Base-by-base conservation (phyloP, 2,329 filamentous ascomycete genomes). In the Emmonsiellopsis sp. region DNA sequence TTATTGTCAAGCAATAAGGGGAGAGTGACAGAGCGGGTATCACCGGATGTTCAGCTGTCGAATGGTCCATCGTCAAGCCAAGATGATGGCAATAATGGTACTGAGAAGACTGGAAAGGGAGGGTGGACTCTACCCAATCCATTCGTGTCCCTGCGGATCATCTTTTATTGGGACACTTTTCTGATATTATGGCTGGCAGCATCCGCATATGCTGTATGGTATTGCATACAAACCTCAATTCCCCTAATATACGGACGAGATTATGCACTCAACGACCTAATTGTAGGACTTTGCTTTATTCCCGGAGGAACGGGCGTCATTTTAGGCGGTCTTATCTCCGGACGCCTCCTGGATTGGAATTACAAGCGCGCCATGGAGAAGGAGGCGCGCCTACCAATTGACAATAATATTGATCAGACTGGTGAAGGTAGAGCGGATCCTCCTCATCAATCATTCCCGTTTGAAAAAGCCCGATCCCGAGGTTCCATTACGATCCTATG, bases 331-430 rank as follows among this genome's bases (percentile, higher is more conserved):
- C 34, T 13, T 16, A 9, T 31, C 3, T 67, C 65, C 34, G 85
- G 87, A 3, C 74, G 75, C 1, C 59, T 81, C 1, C 76, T 87
- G 37, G 85, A 89, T 67, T 83, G 80, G 76, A 89, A 90, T 66
- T 93, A 87, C 66, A 77, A 26, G 20, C 20, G 20, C 20, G 20
- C 20, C 20, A 26, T 26, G 20, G 20, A 26, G 1, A 5, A 26
- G 5, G 20, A 26, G 20, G 20, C 20, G 20, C 20, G 20, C 20
- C 20, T 26, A 26, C 20, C 20, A 26, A 26, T 26, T 26, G 20
- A 1, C 20, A 26, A 26, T 26, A 26, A 26, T 26, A 26, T 26
- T 1, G 20, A 26, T 26, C 20, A 26, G 20, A 26, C 5, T 26
- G 20, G 20, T 26, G 20, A 26, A 26, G 20, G 20, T 26, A 26